Base-by-base conservation (phyloP, 345 rosid species). In the Rhodamnia rubescens region DNA sequence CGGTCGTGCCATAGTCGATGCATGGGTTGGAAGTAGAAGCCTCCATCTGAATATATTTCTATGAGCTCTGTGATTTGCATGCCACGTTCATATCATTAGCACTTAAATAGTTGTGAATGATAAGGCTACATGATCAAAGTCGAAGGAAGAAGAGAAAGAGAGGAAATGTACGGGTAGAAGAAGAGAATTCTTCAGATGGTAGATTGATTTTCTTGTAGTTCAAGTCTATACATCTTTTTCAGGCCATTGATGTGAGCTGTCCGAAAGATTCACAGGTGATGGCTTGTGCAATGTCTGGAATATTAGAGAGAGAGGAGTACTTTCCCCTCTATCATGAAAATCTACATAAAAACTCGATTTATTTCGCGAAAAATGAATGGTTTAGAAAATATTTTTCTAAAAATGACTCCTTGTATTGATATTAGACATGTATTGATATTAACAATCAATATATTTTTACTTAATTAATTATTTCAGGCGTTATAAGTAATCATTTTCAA, bases 151-250 rank as follows among this genome's bases (percentile, higher is more conserved):
- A 59, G 20, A 47, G 14, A 83, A 75, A 54, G 82, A 42, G 81
- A 54, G 69, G 83, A 29, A 50, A 59, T 24, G 74, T 57, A 57
- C 18, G 84, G 22, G 18, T 22, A 84, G 83, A 69, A 82, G 81
- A 59, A 82, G 87, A 84, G 92, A 84, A 90, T 88, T 86, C 90
- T 88, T 89, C 55, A n/a, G 13, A n/a, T 22, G 32, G 15, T 90
- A 89, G 93, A 88, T 91, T 88, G 92, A 87, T 90, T 92, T 86
- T n/a, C 89, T 90, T 91, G 91, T 86, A 51, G 91, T 87, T 85
- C 89, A 90, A 90, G 90, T 87, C 53, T 92, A 83, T 88, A 69
- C 47, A 36, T 69, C 47, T 44, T 56, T 22, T 24, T 24, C 3
- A 56, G 27, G 59, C 59, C 59, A 56, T 56, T 24, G 59, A 9